phyloP scores from a whole-genome alignment of 2,329 filamentous ascomycete species.

The Fusarium albosuccineum region DNA sequence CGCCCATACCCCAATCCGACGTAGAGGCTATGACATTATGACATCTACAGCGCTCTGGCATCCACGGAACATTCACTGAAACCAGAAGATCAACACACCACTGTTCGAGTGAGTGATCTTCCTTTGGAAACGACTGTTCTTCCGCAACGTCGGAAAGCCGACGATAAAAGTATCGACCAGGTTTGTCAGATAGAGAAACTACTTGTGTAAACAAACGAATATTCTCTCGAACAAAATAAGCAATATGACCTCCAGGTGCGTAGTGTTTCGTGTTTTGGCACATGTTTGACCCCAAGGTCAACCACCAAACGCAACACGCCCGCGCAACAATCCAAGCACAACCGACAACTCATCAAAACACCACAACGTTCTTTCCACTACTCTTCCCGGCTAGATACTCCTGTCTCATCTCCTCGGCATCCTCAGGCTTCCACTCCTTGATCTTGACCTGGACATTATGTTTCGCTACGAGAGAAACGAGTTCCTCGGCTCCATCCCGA shows the following conservation, averaged over 20 bases:
- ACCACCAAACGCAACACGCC: too few relatives aligned
- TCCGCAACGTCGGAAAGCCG: neutral
- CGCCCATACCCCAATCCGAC: constrained; percentile 22
- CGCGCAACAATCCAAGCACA: too few relatives aligned
- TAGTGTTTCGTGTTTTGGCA: too few relatives aligned
- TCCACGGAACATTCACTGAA: neutral
- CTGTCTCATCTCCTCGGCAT: constrained; percentile 16
- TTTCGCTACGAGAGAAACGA: constrained; percentile 4
- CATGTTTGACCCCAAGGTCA: too few relatives aligned
- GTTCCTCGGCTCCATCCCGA: neutral
- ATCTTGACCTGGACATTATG: constrained; percentile 14
- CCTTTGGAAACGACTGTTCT: too few relatives aligned
- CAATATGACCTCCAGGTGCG: too few relatives aligned
- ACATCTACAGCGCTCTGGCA: constrained; percentile 13
- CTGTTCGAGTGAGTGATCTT: too few relatives aligned
- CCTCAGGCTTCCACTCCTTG: constrained; percentile 18
- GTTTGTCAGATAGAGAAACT: too few relatives aligned
- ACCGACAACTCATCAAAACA: constrained; percentile 3
- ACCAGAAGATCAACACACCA: neutral
- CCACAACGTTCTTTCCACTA: constrained; percentile 8
- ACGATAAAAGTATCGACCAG: too few relatives aligned
- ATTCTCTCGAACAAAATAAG: too few relatives aligned
- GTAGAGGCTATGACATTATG: constrained; percentile 26
- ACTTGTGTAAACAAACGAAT: too few relatives aligned
- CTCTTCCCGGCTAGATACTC: constrained; percentile 6